Evolutionary conservation across 2,329 filamentous ascomycete species (phyloP).

Genomic region (Neonectria coccinea): DNA sequence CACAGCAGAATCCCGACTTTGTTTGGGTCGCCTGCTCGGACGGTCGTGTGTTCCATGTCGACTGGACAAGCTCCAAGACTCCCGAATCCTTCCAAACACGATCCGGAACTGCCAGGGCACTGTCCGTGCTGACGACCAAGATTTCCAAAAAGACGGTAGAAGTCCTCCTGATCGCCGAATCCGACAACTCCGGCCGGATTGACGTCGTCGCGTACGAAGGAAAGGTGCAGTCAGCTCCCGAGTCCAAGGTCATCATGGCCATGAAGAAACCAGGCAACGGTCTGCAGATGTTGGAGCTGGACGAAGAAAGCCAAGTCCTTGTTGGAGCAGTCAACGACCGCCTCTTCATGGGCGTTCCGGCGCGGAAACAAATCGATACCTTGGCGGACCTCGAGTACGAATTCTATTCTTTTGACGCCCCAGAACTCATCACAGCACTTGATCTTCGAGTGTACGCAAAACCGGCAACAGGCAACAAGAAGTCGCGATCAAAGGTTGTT

Average conservation of each 20-base stretch:
- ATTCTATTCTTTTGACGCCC: conserved; percentile 68
- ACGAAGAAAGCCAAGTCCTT: conserved; percentile 68
- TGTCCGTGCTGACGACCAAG: conserved; percentile 57
- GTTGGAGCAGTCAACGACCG: conserved; percentile 55
- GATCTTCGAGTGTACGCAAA: conserved; percentile 65
- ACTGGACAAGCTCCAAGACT: conserved; percentile 65
- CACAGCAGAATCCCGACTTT: conserved; percentile 55
- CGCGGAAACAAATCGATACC: conserved; percentile 35
- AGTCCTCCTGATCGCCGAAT: conserved; percentile 61
- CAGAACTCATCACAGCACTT: conserved; percentile 74
- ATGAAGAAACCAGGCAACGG: conserved; percentile 52
- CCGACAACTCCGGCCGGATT: conserved; percentile 49
- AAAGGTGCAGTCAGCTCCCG: conserved; percentile 43
- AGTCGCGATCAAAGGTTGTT: conserved; percentile 57
- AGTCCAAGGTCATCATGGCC: conserved; percentile 52
- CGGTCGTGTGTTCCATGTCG: conserved; percentile 66
- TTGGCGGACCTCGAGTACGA: conserved; percentile 59
- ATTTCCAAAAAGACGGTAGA: conserved; percentile 54
- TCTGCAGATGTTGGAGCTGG: conserved; percentile 59
- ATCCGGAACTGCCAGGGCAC: conserved; percentile 59
- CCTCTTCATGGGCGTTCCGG: conserved; percentile 51
- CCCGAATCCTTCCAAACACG: conserved; percentile 56
- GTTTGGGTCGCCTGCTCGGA: conserved; percentile 72
- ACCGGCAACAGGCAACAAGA: conserved; percentile 37
- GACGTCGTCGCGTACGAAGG: conserved; percentile 62